phyloP scores from a whole-genome alignment of 768 basidiomycete genomes.

The Pleurotus sapidus region DNA sequence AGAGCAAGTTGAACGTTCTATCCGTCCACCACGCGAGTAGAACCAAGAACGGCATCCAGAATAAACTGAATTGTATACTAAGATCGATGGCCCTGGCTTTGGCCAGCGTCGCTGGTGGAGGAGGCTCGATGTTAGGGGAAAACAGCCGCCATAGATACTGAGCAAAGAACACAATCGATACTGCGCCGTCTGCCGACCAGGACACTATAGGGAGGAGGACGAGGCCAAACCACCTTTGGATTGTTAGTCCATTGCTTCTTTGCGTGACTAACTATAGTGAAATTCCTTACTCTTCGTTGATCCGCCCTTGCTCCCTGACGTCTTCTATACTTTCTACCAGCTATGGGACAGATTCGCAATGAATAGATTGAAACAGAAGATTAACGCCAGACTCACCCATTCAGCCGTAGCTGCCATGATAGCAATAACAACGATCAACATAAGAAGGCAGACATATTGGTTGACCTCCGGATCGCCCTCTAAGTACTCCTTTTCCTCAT shows the following conservation, averaged over 20 bases:
- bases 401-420: conserved; percentile 71
- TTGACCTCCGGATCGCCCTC: conserved; percentile 52
- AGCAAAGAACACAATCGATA: conserved; percentile 57
- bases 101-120: conserved; percentile 53
- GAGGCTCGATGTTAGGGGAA: conserved; percentile 20
- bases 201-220: conserved; percentile 71
- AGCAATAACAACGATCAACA: conserved; percentile 50
- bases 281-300: conserved; percentile 49
- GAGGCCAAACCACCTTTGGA: conserved; percentile 68
- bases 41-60: conserved; percentile 77
- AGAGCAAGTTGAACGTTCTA: conserved; percentile 62
- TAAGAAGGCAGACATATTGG: conserved; percentile 56
- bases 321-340: conserved; percentile 63
- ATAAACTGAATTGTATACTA: conserved; percentile 73
- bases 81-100: conserved; percentile 72
- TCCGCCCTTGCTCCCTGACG: conserved; percentile 38
- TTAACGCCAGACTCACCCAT: conserved; percentile 44
- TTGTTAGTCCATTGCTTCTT: conserved; percentile 1
- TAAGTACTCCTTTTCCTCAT: conserved; percentile 33
- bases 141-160: conserved; percentile 40
- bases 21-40: conserved; percentile 65
- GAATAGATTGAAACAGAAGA: neutral
- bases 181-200: conserved; percentile 66
- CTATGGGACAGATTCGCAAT: conserved; percentile 25
- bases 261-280: neutral